Evolutionary conservation across 495 filamentous ascomycete genomes (phyloP), one percentile per base, ranked within the genome.

Genomic region (Aspergillus diversus): DNA sequence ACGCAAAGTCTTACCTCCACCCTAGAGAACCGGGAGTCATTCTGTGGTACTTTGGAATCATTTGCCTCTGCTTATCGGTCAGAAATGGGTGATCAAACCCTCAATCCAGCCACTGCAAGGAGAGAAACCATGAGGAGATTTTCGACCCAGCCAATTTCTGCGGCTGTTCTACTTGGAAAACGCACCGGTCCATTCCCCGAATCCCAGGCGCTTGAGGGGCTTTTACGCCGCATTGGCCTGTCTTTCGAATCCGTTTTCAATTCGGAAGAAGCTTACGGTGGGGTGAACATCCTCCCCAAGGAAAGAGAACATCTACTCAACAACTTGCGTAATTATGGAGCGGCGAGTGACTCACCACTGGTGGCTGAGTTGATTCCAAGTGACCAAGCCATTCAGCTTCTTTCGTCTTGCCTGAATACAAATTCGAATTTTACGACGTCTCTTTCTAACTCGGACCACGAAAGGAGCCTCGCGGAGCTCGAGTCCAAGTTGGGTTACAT

Each of bases 141-240:
- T 7, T 75, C 72, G 5, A 48, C 68, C 33, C 74, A 69, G 51
- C 61, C 70, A 39, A 61, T 63, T 6, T 33, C 64, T 5, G 27
- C 65, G 16, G 51, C 66, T n/a, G 55, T 57, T 21, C 57, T 69
- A 39, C 63, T 69, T 33, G 53, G 60, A 16, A 69, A 64, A 32
- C 59, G 55, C 13, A 34, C 43, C 43, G 48, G 33, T 8, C 46
- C 66, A 7, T 42, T 63, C 8, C 62, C 63, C 3, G 69, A 75
- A 32, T 70, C 70, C 39, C 73, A 73, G 12, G 67, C 66, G 33
- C 61, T 81, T 4, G 73, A 76, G 47, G 73, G 65, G 35, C 60
- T 80, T 15, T 59, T 80, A 52, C 77, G 78, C 33, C 78, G 76
- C 15, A 63, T 77, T 12, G 79, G 77, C 1, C 47, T 81, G 17